These are phyloP conservation scores for Zopfochytrium polystomum DNA, from an alignment of 371 early-diverging fungal species.

Conservation along the genomic window DNA sequence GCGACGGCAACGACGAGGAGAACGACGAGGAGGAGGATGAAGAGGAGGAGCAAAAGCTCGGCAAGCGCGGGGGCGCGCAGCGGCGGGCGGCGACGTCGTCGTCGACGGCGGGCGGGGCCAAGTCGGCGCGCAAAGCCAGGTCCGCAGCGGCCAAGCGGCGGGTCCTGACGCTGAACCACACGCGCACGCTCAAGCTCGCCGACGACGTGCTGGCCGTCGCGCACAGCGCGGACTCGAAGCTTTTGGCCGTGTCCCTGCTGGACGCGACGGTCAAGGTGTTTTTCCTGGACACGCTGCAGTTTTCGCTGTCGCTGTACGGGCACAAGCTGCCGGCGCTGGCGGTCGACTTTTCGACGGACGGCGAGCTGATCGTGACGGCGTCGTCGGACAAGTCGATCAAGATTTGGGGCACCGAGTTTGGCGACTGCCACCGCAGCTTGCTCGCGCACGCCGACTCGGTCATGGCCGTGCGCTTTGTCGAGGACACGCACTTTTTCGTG, in stretches of 20 bases:
- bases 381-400: slow-evolving; percentile 96
- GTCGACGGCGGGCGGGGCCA: slow-evolving; percentile 2
- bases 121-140: too few species aligned
- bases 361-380: slow-evolving; percentile 79
- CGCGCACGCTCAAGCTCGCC: slow-evolving; percentile 86
- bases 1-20: too few species aligned
- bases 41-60: too few species aligned
- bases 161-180: slow-evolving; percentile 73
- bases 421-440: slow-evolving; percentile 93
- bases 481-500: slow-evolving; percentile 92
- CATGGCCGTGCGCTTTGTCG: slow-evolving; percentile 81
- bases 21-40: too few species aligned
- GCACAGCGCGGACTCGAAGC: slow-evolving; percentile 77
- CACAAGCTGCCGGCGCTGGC: slow-evolving; percentile 93
- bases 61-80: too few species aligned
- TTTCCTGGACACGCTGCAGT: slow-evolving; percentile 91
- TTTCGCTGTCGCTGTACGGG: slow-evolving; percentile 92
- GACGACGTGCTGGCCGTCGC: slow-evolving; percentile 88
- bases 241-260: slow-evolving; percentile 86
- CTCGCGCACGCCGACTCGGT: slow-evolving; percentile 92
- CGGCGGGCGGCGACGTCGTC: too few species aligned
- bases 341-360: slow-evolving; percentile 95
- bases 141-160: too few species aligned
- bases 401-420: slow-evolving; percentile 97
- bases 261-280: slow-evolving; percentile 96